Evolutionary conservation across 257 asterid species (phyloP).

Genomic region (Buddleja alternifolia): DNA sequence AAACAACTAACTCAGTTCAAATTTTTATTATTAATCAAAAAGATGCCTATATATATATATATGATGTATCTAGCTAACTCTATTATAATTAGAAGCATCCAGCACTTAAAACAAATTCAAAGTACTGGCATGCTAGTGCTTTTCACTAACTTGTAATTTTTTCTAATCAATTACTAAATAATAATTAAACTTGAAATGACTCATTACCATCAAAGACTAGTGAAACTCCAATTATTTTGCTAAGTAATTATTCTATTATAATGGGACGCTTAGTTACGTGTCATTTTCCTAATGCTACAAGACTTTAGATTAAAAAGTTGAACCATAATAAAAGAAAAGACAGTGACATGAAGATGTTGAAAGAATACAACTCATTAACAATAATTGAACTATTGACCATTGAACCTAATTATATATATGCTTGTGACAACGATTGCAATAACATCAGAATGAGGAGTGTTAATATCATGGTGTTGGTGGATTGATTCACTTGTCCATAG

Average conservation of each 20-base stretch:
- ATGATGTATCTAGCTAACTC: no score
- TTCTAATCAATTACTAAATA: conserved; percentile 12
- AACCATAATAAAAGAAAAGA: conserved; percentile 34
- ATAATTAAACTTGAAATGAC: conserved; percentile 22
- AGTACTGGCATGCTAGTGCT: conserved; percentile 29
- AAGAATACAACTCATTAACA: conserved; percentile 30
- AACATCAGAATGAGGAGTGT: conserved; percentile 21
- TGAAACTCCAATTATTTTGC: conserved; percentile 29
- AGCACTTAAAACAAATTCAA: conserved; percentile 14
- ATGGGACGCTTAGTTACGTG: conserved; percentile 2
- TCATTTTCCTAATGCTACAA: conserved; percentile 28
- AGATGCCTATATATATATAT: no score
- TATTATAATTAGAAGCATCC: conserved; percentile 13
- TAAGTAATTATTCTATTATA: conserved; percentile 30
- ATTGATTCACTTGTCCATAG: conserved; percentile 35
- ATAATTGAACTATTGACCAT: conserved; percentile 31
- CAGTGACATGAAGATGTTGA: conserved; percentile 38
- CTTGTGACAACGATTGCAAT: conserved; percentile 34
- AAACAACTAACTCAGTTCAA: no score
- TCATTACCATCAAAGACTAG: conserved; percentile 19
- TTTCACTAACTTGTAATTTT: conserved; percentile 4
- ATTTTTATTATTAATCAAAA: no score
- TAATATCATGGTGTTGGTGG: conserved; percentile 38
- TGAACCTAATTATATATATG: conserved; percentile 22
- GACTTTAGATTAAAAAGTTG: conserved; percentile 20